These are phyloP conservation scores for Alternaria brassicae DNA, from an alignment of 2,329 filamentous ascomycete genomes.

Conservation along the genomic window DNA sequence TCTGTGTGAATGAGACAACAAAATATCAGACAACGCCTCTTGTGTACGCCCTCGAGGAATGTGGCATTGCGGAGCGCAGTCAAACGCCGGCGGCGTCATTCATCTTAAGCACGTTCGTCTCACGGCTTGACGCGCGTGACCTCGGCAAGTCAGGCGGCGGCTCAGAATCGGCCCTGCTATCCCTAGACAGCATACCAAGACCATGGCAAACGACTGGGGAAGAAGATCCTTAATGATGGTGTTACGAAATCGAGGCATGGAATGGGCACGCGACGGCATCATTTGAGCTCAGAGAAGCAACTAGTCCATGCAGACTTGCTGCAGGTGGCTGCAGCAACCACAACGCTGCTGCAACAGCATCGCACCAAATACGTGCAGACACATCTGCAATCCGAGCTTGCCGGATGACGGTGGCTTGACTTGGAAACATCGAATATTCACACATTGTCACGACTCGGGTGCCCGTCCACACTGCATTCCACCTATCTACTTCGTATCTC, in stretches of 20 bases:
- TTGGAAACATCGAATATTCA: neutral
- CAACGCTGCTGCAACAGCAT: neutral
- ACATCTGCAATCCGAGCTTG: neutral
- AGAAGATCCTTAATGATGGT: slow-evolving; percentile 17
- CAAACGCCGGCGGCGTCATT: slow-evolving; percentile 25
- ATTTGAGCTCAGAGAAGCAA: slow-evolving; percentile 1
- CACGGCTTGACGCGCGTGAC: slow-evolving; percentile 35
- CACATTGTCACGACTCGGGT: neutral
- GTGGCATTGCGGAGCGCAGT: slow-evolving; percentile 27
- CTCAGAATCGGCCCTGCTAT: slow-evolving; percentile 22
- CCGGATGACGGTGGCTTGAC: neutral
- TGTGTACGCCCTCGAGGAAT: slow-evolving; percentile 12
- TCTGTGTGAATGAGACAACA: slow-evolving; percentile 7
- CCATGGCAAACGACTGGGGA: slow-evolving; percentile 18
- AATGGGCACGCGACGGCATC: slow-evolving; percentile 29
- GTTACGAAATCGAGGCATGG: slow-evolving; percentile 16
- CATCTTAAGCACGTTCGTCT: slow-evolving; percentile 29
- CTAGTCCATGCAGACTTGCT: neutral
- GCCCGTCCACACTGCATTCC: neutral
- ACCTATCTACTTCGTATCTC: neutral
- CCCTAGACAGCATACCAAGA: slow-evolving; percentile 7
- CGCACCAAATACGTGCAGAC: slow-evolving; percentile 4
- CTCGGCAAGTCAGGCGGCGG: slow-evolving; percentile 36
- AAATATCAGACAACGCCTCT: slow-evolving; percentile 18
- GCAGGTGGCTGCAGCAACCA: slow-evolving; percentile 7